Evolutionary conservation across 2,329 filamentous ascomycete species (phyloP).

Genomic region (Hortaea werneckii): DNA sequence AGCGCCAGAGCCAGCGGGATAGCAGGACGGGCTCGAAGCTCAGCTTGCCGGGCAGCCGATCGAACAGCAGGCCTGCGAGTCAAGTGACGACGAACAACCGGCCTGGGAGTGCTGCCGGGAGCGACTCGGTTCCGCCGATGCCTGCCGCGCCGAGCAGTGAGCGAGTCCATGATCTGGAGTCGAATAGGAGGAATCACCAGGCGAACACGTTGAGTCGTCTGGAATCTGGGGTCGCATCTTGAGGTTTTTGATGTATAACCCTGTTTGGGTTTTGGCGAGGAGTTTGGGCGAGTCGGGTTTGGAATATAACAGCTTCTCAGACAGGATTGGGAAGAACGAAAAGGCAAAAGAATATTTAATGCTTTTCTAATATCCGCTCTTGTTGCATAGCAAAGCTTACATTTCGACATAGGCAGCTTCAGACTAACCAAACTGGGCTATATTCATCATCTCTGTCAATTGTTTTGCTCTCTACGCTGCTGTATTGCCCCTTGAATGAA

Average conservation of each 20-base stretch:
- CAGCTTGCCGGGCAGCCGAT: neutral
- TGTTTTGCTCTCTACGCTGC: no score
- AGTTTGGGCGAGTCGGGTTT: no score
- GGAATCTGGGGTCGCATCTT: constrained; percentile 1
- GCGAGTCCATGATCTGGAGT: neutral
- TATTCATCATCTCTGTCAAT: no score
- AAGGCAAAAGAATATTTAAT: no score
- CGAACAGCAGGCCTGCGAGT: neutral
- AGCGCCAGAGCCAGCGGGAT: neutral
- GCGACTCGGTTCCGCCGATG: neutral
- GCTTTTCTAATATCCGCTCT: no score
- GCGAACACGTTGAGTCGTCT: constrained; percentile 1
- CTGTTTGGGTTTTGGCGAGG: no score
- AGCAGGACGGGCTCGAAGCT: neutral
- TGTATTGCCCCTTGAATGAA: no score
- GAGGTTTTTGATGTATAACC: neutral
- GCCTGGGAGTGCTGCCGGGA: neutral
- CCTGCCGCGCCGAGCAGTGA: neutral
- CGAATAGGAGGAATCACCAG: neutral
- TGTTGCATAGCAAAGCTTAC: no score
- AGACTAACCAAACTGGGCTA: no score
- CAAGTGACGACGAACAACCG: neutral
- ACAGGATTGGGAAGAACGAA: no score
- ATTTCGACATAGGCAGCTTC: no score
- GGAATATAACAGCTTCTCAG: no score